Percentiles rank a stretch among this genome's conserved stretches.
These are phyloP conservation scores for Pochonia chlamydosporia DNA, from an alignment of 2,329 filamentous ascomycete genomes.

Conservation along the genomic window DNA sequence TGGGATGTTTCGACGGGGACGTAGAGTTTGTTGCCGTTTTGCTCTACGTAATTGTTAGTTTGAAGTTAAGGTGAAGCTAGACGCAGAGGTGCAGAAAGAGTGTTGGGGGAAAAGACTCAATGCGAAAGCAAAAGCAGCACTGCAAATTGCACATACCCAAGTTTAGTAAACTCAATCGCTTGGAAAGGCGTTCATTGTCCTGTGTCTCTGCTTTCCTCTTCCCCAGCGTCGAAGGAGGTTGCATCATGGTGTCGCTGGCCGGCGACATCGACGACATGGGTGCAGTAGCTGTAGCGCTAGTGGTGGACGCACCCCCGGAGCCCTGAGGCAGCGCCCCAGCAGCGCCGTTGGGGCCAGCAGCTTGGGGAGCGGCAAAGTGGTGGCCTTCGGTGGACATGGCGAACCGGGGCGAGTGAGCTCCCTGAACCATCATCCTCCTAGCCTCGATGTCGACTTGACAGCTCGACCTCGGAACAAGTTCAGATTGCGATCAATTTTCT, in stretches of 20 bases:
- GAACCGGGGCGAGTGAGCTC: conserved; percentile 9
- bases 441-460: neutral
- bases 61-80: neutral
- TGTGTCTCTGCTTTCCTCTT: conserved; percentile 58
- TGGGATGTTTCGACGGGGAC: conserved; percentile 52
- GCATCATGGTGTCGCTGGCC: conserved; percentile 5
- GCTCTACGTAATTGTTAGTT: conserved; percentile 38
- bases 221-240: conserved; percentile 19
- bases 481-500: too few relatives aligned
- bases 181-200: conserved; percentile 70
- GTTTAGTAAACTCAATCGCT: conserved; percentile 76
- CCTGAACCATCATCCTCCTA: conserved; percentile 28
- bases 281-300: too few relatives aligned
- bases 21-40: conserved; percentile 58
- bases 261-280: too few relatives aligned
- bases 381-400: neutral
- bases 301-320: conserved; percentile 9
- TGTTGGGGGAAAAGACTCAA: neutral
- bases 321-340: conserved; percentile 2
- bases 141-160: conserved; percentile 53
- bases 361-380: too few relatives aligned
- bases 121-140: neutral
- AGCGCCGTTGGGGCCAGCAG: neutral
- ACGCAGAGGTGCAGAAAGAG: too few relatives aligned
- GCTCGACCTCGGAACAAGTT: neutral